phyloP scores from a whole-genome alignment of 1,139 yeast species.

The Debaryomyces subglobosus region DNA sequence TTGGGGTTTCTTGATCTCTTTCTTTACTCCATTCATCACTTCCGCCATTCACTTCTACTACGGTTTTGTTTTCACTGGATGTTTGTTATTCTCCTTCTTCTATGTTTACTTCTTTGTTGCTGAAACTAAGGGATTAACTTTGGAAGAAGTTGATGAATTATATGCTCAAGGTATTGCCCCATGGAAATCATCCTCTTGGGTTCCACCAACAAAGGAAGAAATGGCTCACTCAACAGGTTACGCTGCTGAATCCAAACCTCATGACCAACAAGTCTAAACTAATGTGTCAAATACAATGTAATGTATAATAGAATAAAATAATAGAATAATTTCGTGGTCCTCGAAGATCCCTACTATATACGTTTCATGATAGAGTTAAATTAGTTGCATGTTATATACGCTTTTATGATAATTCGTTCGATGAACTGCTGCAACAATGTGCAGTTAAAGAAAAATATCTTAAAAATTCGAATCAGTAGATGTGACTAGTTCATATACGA shows the following conservation, averaged over 20 bases:
- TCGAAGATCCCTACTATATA: neutral
- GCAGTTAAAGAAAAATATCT: neutral
- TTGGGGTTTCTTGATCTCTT: slow-evolving; percentile 76
- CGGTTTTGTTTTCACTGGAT: slow-evolving; percentile 78
- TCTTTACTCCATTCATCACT: slow-evolving; percentile 74
- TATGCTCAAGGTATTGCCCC: slow-evolving; percentile 48
- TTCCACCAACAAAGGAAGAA: slow-evolving; percentile 40
- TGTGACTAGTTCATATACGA: neutral
- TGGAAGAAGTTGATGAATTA: slow-evolving; percentile 68
- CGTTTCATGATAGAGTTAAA: neutral
- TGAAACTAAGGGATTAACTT: slow-evolving; percentile 64
- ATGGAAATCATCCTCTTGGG: slow-evolving; percentile 51
- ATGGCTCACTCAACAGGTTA: slow-evolving; percentile 19
- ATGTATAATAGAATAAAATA: neutral
- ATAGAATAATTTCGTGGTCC: neutral
- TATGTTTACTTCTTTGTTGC: slow-evolving; percentile 57
- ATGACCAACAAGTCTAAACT: slow-evolving; percentile 12
- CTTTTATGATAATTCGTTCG: neutral
- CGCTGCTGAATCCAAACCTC: slow-evolving; percentile 15
- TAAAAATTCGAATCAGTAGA: neutral
- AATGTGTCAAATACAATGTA: neutral
- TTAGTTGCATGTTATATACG: neutral
- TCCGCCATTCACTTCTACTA: slow-evolving; percentile 47
- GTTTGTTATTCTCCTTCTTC: slow-evolving; percentile 57
- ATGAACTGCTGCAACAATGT: neutral